Base-by-base conservation (phyloP, 75 land plant species). In the Isoetes taiwanensis region DNA sequence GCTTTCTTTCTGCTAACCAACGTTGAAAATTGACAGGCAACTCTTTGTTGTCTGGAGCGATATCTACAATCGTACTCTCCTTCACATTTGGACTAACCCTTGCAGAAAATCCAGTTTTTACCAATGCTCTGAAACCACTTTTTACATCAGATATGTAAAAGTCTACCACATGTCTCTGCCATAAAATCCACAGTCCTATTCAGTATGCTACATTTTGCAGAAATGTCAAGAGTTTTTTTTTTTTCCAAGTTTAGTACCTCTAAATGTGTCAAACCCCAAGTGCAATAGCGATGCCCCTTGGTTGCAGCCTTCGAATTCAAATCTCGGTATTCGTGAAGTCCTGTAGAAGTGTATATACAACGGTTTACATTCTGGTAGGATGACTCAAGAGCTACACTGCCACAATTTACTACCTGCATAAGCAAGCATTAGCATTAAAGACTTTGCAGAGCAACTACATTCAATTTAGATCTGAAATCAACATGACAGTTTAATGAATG, bases 331-430 rank as follows among this genome's bases (percentile, higher is more conserved):
- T 86, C 91, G 57, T 67, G 72, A 29, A 86, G 72, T 10, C 75
- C 66, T 26, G 83, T 72, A 30, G 86, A 86, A 12, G 71, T 74
- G 46, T 79, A 86, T 1, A 86, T 81, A 64, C 91, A 86, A 41
- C 91, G 70, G 37, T 74, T 65, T 25, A 86, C 68, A 56, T 59
- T 76, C 50, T 86, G 91, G 56, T 66, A 86, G 6, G 91, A 79
- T 34, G 87, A 73, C 43, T 86, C 91, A 2, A 86, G 63, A 19
- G 86, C 80, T 56, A 79, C 67, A 58, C 76, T 80, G 30, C 91
- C 87, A 62, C 91, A 86, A 21, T 86, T 86, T 19, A 86, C 91
- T 41, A 86, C 80, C 91, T 86, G 72, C 54, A 71, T 17, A 66
- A n/a, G 34, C 2, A 17, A n/a, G 17, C 17, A 46, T 41, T 20